Evolutionary conservation across 805 yeast species (phyloP).

Genomic region (Cyberlindnera xylosilytica): DNA sequence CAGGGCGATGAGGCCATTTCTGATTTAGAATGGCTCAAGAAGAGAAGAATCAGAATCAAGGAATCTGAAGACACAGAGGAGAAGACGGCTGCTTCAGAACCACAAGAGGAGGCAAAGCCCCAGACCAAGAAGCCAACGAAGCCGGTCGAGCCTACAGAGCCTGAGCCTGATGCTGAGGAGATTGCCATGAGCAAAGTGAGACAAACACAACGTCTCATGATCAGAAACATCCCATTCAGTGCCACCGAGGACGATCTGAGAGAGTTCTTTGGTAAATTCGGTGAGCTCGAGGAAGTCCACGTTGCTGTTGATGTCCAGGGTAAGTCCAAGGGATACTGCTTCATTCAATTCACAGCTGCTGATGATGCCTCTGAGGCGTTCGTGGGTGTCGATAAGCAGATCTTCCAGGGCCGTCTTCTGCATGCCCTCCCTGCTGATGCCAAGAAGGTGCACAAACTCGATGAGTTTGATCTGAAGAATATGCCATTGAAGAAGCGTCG

Average conservation of each 20-base stretch:
- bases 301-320: constrained; percentile 90
- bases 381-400: constrained; percentile 72
- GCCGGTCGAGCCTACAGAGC: constrained; percentile 33
- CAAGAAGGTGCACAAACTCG: constrained; percentile 78
- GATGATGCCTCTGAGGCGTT: constrained; percentile 78
- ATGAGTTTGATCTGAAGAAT: constrained; percentile 87
- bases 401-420: constrained; percentile 89
- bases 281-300: constrained; percentile 83
- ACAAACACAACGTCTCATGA: constrained; percentile 76
- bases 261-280: constrained; percentile 61
- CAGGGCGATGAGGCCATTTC: constrained; percentile 47
- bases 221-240: constrained; percentile 80
- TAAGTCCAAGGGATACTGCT: constrained; percentile 89
- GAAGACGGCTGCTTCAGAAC: constrained; percentile 14
- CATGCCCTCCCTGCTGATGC: constrained; percentile 86
- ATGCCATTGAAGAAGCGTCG: constrained; percentile 90
- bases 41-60: constrained; percentile 67
- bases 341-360: constrained; percentile 65
- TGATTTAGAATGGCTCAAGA: constrained; percentile 85
- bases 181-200: constrained; percentile 47
- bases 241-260: constrained; percentile 78
- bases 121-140: constrained; percentile 6
- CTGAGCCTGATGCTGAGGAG: constrained; percentile 35
- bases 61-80: constrained; percentile 35
- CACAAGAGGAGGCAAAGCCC: constrained; percentile 17